phyloP scores from a whole-genome alignment of 2,329 filamentous ascomycete species.

The Diaporthe sp. region DNA sequence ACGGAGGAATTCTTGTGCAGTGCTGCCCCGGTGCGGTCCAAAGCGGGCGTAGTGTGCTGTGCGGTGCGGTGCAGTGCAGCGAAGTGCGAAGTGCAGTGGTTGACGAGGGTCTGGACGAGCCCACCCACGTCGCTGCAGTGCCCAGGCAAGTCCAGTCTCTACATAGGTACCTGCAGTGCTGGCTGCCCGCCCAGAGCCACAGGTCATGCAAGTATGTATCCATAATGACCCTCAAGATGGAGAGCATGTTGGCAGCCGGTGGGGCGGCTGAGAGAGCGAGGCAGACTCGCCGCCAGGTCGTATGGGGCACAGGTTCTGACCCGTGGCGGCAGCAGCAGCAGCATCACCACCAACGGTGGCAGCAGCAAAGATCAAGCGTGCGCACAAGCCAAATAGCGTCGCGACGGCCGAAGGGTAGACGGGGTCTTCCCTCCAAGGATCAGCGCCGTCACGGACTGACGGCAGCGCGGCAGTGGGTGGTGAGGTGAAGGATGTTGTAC shows the following conservation, averaged over 20 bases:
- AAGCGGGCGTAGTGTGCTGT: slow-evolving; percentile 1
- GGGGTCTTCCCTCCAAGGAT: slow-evolving; percentile 1
- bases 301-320: neutral
- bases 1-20: slow-evolving; percentile 18
- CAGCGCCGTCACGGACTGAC: slow-evolving; percentile 15
- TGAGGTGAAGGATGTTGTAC: neutral
- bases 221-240: slow-evolving; percentile 20
- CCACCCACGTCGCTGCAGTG: slow-evolving; percentile 9
- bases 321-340: neutral
- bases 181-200: neutral
- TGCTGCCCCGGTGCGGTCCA: slow-evolving; percentile 4
- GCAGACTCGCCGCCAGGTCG: neutral
- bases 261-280: neutral
- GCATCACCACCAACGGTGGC: neutral
- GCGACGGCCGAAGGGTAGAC: slow-evolving; percentile 2
- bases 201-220: slow-evolving; percentile 13
- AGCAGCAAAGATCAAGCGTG: neutral
- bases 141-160: slow-evolving; percentile 7
- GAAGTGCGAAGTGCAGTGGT: neutral
- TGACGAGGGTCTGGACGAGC: slow-evolving; percentile 11
- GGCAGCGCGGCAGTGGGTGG: slow-evolving; percentile 10
- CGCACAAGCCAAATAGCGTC: neutral
- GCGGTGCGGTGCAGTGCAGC: neutral
- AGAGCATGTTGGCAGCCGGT: slow-evolving; percentile 18
- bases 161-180: slow-evolving; percentile 5